Conservation (phyloP, 768 basidiomycete species). For the Plicaturopsis crispa region DNA sequence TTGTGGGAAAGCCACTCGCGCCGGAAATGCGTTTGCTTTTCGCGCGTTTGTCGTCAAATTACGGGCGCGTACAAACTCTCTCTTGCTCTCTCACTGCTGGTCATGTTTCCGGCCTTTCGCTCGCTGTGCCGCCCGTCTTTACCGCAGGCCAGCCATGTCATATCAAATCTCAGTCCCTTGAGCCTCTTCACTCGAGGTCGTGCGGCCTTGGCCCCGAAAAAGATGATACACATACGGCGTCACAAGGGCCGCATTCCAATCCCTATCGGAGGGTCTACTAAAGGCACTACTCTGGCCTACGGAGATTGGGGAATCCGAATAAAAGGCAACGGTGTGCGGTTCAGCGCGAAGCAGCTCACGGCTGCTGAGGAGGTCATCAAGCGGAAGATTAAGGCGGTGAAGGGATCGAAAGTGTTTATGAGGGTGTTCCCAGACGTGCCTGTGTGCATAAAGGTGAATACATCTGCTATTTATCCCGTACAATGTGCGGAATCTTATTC, state of each 20-base stretch:
- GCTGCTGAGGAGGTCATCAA: slow-evolving; percentile 84
- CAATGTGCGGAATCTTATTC: slow-evolving; percentile 1
- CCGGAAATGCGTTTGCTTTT: too few species aligned
- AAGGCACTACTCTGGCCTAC: slow-evolving; percentile 87
- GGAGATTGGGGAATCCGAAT: slow-evolving; percentile 93
- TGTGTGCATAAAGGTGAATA: slow-evolving; percentile 86
- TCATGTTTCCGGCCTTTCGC: too few species aligned
- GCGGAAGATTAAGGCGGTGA: slow-evolving; percentile 83
- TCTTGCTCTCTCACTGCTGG: too few species aligned
- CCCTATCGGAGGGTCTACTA: slow-evolving; percentile 83
- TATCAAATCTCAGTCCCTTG: slow-evolving; percentile 20
- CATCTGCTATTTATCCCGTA: background rate
- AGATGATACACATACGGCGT: slow-evolving; percentile 78
- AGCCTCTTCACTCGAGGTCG: slow-evolving; percentile 38
- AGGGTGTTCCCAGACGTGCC: slow-evolving; percentile 96
- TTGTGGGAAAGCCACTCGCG: too few species aligned
- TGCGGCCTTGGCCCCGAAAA: slow-evolving; percentile 71
- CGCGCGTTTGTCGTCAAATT: too few species aligned
- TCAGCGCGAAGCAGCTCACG: slow-evolving; percentile 86
- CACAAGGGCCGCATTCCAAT: slow-evolving; percentile 88
- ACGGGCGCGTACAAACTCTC: too few species aligned
- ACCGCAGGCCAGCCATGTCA: too few species aligned
- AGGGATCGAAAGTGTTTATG: slow-evolving; percentile 80
- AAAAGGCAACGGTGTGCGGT: slow-evolving; percentile 69
- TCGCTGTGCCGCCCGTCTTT: too few species aligned